Base-by-base conservation (phyloP, 176 grass and related monocot genomes). In the Eleusine indica region DNA sequence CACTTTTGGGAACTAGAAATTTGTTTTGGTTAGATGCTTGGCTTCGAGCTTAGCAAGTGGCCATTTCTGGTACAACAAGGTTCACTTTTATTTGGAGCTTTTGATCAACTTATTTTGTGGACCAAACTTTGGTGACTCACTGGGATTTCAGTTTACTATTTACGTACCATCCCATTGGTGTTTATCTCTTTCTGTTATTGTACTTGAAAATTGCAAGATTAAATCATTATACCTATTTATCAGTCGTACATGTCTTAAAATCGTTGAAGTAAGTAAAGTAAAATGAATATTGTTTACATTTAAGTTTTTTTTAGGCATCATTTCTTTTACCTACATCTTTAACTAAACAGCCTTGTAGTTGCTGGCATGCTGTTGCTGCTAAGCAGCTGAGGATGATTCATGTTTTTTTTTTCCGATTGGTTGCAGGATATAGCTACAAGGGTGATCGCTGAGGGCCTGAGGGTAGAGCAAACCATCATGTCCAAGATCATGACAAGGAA, bases 401-500 rank as follows among this genome's bases (percentile, higher is more conserved):
- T 83, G 4, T 56, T 82, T 28, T 16, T 69, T 66, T 49, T 63
- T 3, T 40, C 68, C 56, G 78, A 35, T 85, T 65, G 58, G 57
- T 39, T 85, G 81, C 84, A 99, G 93, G 96, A 99, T 89, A 90
- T 99, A 83, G 79, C 96, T 52, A 96, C 86, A 40, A 90, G 96
- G 66, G 96, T 99, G 77, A 86, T 99, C 83, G 91, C 96, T 21
- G 93, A 96, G 71, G 93, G 93, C 61, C 85, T 99, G 78, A 89
- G 89, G 66, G 89, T 94, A 60, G 91, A 96, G 89, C 96, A 99
- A 80, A 96, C 96, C 11, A 74, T 87, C 17, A 86, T 96, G 66
- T 92, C 88, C n/a, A 99, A 96, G 90, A 90, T 99, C 60, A 96
- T 99, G 96, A 99, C 93, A 7, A 66, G 93, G 83, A 98, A 90